Base-by-base conservation (phyloP, 1,284 basidiomycete genomes). In the Sporisorium graminicola region DNA sequence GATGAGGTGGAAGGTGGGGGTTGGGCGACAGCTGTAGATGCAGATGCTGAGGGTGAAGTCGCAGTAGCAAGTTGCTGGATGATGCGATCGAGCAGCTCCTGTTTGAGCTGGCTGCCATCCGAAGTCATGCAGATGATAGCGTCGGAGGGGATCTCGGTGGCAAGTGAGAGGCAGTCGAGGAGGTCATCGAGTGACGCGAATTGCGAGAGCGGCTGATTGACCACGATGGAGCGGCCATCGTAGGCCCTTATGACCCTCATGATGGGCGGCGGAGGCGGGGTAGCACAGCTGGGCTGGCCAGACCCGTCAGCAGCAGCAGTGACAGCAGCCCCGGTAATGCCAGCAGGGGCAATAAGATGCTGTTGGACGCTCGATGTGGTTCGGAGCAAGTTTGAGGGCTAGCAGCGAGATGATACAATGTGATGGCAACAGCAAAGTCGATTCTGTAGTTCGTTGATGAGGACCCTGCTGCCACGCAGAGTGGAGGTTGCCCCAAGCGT, bases 121-220 rank as follows among this genome's bases (percentile, higher is more conserved):
- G 76, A 61, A 53, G 83, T 81, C 75, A 85, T 85, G 65, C 82
- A 84, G 33, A 85, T 85, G 46, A 85, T 72, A 26, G 79, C 64
- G 31, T 85, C 84, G 27, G 72, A 71, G 3, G 79, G 65, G 18
- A 85, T 85, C 46, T 76, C 81, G 0, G 84, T 85, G 5, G 81
- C 81, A 7, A 85, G 71, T 3, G 84, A 84, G 29, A 85, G 61
- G 40, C 78, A 78, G 49, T 84, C 82, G 27, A 84, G 70, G 14
- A 85, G 74, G 29, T 84, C 80, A 35, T 85, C 82, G 43, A 81
- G 66, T 51, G 74, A 70, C 1, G 70, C 59, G 27, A 84, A 83
- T 43, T 82, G 80, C 16, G 76, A 58, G n/a, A 83, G 67, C 1
- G 66, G 62, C 65, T 82, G 81, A 44, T 80, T 73, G 60, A 84